Base-by-base conservation (phyloP, 1,284 basidiomycete genomes). In the Mycena citricolor region DNA sequence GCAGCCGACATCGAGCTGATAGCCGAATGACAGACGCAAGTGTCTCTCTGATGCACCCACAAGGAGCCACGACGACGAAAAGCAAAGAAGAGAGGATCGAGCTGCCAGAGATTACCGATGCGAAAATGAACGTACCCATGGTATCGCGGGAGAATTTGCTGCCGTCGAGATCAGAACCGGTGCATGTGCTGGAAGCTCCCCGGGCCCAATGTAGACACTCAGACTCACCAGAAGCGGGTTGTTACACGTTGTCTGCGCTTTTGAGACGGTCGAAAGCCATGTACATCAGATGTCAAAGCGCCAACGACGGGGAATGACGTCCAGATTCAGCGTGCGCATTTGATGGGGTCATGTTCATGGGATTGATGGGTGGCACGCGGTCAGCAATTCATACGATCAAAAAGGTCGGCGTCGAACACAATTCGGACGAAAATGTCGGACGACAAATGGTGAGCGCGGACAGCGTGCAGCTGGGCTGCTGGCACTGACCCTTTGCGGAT, bases 111-210 rank as follows among this genome's bases (percentile, higher is more conserved):
- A n/a, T n/a, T n/a, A n/a, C n/a, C n/a, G n/a, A n/a, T n/a, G n/a
- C n/a, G n/a, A n/a, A n/a, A n/a, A n/a, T n/a, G n/a, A n/a, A n/a
- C n/a, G 56, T 48, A 83, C 85, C 85, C 68, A 82, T 79, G 23
- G 68, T 66, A 32, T 67, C 70, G 60, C 82, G 78, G 41, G 85
- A 86, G 62, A 78, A 86, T 69, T 90, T 89, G 68, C 87, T 89
- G 35, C 14, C 13, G 17, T 16, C 7, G 84, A 86, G 61, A 77
- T n/a, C n/a, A n/a, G n/a, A n/a, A n/a, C n/a, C n/a, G n/a, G n/a
- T n/a, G n/a, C n/a, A n/a, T n/a, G n/a, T n/a, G n/a, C n/a, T n/a
- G n/a, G n/a, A n/a, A n/a, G n/a, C n/a, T n/a, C n/a, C n/a, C n/a
- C n/a, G n/a, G n/a, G n/a, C n/a, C n/a, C n/a, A n/a, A n/a, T n/a